Evolutionary conservation across 352 stramenopile genomes (phyloP), one percentile per base, ranked within the genome.

Genomic region (Phytophthora colocasiae): DNA sequence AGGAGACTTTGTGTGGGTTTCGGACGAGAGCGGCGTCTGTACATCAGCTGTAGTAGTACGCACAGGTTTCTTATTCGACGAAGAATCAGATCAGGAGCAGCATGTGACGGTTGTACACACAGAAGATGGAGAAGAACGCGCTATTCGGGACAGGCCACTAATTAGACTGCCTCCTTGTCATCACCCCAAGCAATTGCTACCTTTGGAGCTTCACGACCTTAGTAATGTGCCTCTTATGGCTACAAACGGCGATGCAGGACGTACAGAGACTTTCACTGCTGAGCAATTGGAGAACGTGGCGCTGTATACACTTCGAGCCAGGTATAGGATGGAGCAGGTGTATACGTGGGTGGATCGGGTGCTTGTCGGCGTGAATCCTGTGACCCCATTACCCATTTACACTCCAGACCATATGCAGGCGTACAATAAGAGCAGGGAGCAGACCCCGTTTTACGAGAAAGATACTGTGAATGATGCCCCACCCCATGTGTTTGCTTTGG

Each of bases 331-430:
- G 76, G 87, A 95, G 58, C 83, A 90, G 39, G 73, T 95, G 46
- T 95, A 93, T 71, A 95, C 87, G 34, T 92, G 84, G 84, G 78
- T 92, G 29, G 85, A 93, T 59, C 80, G 82, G 17, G 84, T 95
- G 4, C 72, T 95, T 3, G 70, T 95, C 4, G 85, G 80, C 19
- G 52, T 95, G 14, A 95, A 95, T 53, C 87, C 87, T 0, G 77
- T 92, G 22, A 75, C 69, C 17, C 77, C 84, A 26, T 66, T 95
- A 29, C 84, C 87, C 4, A 91, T 95, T 29, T 95, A 91, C 66
- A 95, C 87, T n/a, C 87, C 87, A 0, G 81, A 92, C 56, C 80
- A 90, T 55, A 91, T 95, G 81, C 82, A 90, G 39, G 82, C 80
- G 31, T 94, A 92, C 58, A 89, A 89, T 63, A 87, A 87, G 58